Evolutionary conservation across 495 filamentous ascomycete genomes (phyloP), one percentile per base, ranked within the genome.

Genomic region (Cenococcum geophilum): DNA sequence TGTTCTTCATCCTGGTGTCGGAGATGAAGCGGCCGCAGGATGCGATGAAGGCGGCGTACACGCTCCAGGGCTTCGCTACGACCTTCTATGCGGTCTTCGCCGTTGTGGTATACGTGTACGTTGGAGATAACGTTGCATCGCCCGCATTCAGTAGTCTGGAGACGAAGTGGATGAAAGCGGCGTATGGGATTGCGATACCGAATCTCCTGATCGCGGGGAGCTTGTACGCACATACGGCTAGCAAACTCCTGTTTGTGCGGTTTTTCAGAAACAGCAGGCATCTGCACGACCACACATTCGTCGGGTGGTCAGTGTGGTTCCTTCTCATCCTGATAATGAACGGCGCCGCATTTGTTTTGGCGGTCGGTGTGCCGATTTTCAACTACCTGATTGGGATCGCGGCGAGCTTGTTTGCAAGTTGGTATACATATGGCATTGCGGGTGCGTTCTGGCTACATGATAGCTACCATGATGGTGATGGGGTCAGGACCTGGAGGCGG

Each of bases 11-110:
- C 37, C 75, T 84, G 59, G 80, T 84, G 58, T 75, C 80, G 2
- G 82, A 84, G 66, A 83, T 84, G 81, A 75, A 79, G 60, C 68
- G 69, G 22, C 82, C 82, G 0, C 76, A 81, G 48, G 78, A 83
- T 57, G 81, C 80, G 52, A 79, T 81, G 63, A 81, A 82, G 56
- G 74, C 81, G 0, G 76, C 50, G 70, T 82, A 53, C 70, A 81
- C 23, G 59, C 76, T 61, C 66, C 58, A 73, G 56, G 62, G 61
- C 0, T 77, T 82, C 61, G 80, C 80, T 5, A 75, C 74, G 34
- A 74, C 76, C 35, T 76, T 82, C 16, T 84, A 82, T 64, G 76
- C 77, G 36, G 75, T 83, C 8, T 80, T 81, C 10, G 79, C 81
- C 0, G 73, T 75, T 5, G 77, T 80, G 22, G 72, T 77, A 10